A percentile compares a stretch with the other conserved stretches of the same genome.
Conservation (phyloP, 2,329 filamentous ascomycete genomes). For the Fusarium musae region DNA sequence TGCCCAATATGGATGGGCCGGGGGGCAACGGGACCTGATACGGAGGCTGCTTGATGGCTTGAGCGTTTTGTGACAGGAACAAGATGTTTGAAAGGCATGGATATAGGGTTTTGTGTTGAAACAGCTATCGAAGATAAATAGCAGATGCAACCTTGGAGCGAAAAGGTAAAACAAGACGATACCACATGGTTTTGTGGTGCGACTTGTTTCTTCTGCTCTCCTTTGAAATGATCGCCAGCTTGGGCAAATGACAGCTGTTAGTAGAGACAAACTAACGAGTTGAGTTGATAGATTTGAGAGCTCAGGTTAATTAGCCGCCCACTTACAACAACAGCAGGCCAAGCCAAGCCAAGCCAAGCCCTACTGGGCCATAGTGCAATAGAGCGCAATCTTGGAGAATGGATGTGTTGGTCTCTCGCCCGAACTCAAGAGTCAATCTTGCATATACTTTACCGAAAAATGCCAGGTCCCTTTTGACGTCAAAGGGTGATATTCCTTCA, state of each 20-base stretch:
- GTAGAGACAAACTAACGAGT: conserved; percentile 3
- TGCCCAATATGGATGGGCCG: conserved; percentile 25
- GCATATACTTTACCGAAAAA: neutral
- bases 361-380: conserved; percentile 11
- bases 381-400: conserved; percentile 24
- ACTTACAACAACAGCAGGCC: conserved; percentile 4
- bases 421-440: neutral
- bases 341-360: conserved; percentile 8
- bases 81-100: conserved; percentile 5
- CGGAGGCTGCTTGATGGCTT: neutral
- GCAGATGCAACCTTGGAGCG: neutral
- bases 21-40: conserved; percentile 9
- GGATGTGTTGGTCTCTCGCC: neutral
- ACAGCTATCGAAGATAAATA: conserved; percentile 1
- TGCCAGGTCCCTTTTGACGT: conserved; percentile 8
- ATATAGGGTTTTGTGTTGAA: conserved; percentile 17
- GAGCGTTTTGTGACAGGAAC: conserved; percentile 11
- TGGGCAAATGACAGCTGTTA: conserved; percentile 25
- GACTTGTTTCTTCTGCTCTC: neutral
- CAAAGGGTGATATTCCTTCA: conserved; percentile 10
- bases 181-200: neutral
- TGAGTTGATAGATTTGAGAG: conserved; percentile 10
- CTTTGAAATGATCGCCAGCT: conserved; percentile 14
- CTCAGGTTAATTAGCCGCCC: conserved; percentile 20
- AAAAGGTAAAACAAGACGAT: neutral